Evolutionary conservation across 2,329 filamentous ascomycete species (phyloP), one percentile per base, ranked within the genome.

Genomic region (Fusarium napiforme): DNA sequence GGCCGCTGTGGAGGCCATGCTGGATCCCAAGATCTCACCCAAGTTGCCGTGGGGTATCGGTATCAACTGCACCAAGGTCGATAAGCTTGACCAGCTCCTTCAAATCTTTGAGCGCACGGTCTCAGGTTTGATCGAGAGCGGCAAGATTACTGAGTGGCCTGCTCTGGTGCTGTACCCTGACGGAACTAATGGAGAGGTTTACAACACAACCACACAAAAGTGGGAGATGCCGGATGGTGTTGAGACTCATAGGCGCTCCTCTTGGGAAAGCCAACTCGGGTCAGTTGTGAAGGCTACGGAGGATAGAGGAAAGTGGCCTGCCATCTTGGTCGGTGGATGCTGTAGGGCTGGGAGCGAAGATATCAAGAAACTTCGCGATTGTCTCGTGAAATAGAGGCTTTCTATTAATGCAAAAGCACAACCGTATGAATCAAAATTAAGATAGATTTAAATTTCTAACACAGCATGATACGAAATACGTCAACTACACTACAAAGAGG

Each of bases 1-100:
- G 28, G 71, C 77, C 9, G 79, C 81, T 10, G 77, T 84, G 21
- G 69, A 75, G 18, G 79, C 81, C 10, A 84, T 86, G 83, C 77
- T 87, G 6, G 79, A 80, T 40, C 76, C 72, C 0, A 56, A 63
- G 2, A 28, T 78, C 9, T 75, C 77, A 2, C 19, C 55, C 2
- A 74, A 70, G 9, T 69, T 80, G 7, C 91, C 91, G 0, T 91
- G 88, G 87, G 91, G 88, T 0, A 85, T 93, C 30, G 91, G 91
- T 4, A 87, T 93, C 76, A 93, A 93, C 80, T 93, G 91, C 79
- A 93, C 87, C 42, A 92, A 91, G 79, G 86, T 93, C 39, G 84
- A 87, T 56, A 90, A 92, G 78, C 83, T 93, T 36, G 85, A 87
- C 5, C 77, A 81, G 1, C 80, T 92, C 21, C 81, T 93, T 23